Evolutionary conservation across 129 eudicot genomes (phyloP).

Genomic region (Flaveria ramosissima): DNA sequence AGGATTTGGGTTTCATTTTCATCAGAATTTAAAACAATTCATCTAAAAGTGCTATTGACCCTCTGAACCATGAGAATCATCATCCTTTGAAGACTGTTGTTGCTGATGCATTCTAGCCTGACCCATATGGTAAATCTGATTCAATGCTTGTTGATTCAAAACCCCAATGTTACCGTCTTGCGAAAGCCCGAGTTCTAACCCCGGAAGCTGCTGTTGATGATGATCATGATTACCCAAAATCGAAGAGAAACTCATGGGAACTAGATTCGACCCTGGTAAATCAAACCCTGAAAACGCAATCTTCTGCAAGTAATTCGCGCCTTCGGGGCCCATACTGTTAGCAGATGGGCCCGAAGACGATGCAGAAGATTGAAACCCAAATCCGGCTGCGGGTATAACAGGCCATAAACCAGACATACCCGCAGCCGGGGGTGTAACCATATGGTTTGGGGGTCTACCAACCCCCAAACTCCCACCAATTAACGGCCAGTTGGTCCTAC

Average conservation of each 20-base stretch:
- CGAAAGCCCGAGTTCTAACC: slow-evolving; percentile 77
- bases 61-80: slow-evolving; percentile 79
- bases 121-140: slow-evolving; percentile 83
- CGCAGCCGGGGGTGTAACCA: slow-evolving; percentile 43
- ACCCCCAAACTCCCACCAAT: slow-evolving; percentile 60
- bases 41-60: slow-evolving; percentile 42
- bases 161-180: slow-evolving; percentile 80
- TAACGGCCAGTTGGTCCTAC: slow-evolving; percentile 55
- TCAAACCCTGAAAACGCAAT: slow-evolving; percentile 71
- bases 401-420: slow-evolving; percentile 46
- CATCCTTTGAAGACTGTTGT: slow-evolving; percentile 62
- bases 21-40: background rate
- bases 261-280: slow-evolving; percentile 47
- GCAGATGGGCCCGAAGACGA: slow-evolving; percentile 45
- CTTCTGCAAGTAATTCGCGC: slow-evolving; percentile 54
- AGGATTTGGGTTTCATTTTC: slow-evolving; percentile 29
- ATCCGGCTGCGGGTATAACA: slow-evolving; percentile 31
- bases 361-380: slow-evolving; percentile 50
- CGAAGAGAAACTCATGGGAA: slow-evolving; percentile 72
- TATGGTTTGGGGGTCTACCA: slow-evolving; percentile 43
- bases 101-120: slow-evolving; percentile 66
- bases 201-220: slow-evolving; percentile 62
- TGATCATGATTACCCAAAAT: slow-evolving; percentile 58
- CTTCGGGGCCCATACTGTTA: slow-evolving; percentile 37
- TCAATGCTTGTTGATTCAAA: slow-evolving; percentile 60